A percentile compares a stretch with the other conserved stretches of the same genome.
phyloP scores from a whole-genome alignment of 2,329 filamentous ascomycete genomes.

The Curvularia spicifera region DNA sequence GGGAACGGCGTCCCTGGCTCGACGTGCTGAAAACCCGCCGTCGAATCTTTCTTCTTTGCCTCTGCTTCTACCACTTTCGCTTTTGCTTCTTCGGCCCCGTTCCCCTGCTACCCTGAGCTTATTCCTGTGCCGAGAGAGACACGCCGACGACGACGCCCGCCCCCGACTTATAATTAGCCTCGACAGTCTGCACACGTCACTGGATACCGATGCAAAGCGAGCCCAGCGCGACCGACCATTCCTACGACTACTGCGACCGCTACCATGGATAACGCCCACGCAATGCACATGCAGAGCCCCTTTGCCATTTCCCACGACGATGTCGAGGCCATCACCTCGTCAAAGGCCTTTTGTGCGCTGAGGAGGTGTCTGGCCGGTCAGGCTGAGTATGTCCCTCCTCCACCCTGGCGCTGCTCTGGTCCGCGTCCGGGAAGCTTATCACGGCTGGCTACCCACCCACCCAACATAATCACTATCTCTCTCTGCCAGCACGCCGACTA shows the following conservation, averaged over 20 bases:
- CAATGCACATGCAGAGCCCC: constrained; percentile 42
- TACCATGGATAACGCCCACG: constrained; percentile 11
- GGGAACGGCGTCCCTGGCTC: constrained; percentile 19
- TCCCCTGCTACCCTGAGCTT: neutral
- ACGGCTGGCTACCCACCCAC: neutral
- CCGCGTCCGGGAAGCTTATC: constrained; percentile 11
- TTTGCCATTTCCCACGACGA: constrained; percentile 54
- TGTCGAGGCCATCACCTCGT: constrained; percentile 48
- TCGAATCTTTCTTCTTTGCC: constrained; percentile 13
- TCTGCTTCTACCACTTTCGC: neutral
- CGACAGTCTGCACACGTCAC: neutral
- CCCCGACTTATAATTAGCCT: neutral
- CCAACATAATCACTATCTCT: neutral
- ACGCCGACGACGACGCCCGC: neutral
- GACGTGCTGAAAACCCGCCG: neutral
- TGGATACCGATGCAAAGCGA: constrained; percentile 18
- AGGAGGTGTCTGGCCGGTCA: constrained; percentile 51
- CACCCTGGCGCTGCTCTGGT: constrained; percentile 2
- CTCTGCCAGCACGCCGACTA: neutral
- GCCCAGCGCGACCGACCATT: neutral
- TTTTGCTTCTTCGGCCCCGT: neutral
- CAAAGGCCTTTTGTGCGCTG: constrained; percentile 54
- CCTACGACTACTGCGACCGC: neutral
- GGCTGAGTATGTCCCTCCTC: constrained; percentile 45
- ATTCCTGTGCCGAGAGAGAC: neutral